Conservation (phyloP, 345 rosid genomes). For the Eucalyptus polyanthemos region DNA sequence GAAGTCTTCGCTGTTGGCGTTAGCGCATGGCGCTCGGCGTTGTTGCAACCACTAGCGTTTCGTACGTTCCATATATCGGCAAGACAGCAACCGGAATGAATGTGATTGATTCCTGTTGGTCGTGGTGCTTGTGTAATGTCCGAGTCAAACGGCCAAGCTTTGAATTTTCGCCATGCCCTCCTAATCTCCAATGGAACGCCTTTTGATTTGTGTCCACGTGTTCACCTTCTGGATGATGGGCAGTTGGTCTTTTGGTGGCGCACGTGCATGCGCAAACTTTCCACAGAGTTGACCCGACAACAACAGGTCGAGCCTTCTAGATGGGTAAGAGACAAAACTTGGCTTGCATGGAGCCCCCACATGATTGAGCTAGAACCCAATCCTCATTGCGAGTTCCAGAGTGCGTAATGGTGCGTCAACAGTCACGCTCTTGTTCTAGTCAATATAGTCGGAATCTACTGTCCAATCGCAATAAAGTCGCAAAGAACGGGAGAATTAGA, state of each 20-base stretch:
- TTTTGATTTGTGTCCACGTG: neutral
- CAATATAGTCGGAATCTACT: too few relatives aligned
- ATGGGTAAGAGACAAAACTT: neutral
- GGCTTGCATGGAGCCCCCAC: neutral
- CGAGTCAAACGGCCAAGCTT: neutral
- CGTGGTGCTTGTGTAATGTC: neutral
- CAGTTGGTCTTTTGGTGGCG: neutral
- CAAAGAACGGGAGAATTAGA: too few relatives aligned
- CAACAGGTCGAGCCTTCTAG: neutral
- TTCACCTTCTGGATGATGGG: neutral
- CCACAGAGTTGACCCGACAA: neutral
- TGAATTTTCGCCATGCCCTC: neutral
- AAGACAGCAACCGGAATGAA: neutral
- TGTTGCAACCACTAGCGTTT: neutral
- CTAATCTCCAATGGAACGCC: neutral
- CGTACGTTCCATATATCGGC: neutral
- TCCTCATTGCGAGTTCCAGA: neutral
- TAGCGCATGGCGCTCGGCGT: neutral
- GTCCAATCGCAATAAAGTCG: too few relatives aligned
- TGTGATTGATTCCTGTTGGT: neutral
- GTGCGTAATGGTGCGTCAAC: too few relatives aligned
- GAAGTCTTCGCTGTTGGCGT: neutral
- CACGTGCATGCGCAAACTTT: neutral
- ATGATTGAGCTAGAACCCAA: neutral
- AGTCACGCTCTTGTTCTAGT: too few relatives aligned